Percentiles rank a stretch among this genome's conserved stretches.
These are phyloP conservation scores for Angophora floribunda DNA, from an alignment of 345 rosid genomes.

Conservation along the genomic window DNA sequence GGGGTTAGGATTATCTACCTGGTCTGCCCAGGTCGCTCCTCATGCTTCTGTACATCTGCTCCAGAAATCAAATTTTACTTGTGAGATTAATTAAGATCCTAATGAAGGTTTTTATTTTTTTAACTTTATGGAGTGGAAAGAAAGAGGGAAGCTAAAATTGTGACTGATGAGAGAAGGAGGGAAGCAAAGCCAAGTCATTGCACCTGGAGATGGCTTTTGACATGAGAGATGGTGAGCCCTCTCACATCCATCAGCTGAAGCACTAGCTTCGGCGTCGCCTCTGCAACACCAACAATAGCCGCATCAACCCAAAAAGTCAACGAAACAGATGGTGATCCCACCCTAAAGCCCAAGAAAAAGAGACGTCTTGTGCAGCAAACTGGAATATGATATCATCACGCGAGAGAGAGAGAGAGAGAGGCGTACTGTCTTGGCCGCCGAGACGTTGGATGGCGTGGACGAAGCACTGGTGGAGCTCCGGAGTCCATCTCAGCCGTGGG, in stretches of 20 bases:
- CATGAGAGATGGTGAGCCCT: constrained; percentile 97
- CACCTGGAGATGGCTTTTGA: constrained; percentile 98
- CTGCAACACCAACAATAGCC: constrained; percentile 15
- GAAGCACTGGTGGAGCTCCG: constrained; percentile 91
- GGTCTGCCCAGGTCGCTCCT: constrained; percentile 54
- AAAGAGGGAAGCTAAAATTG: not conserved
- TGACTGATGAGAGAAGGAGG: not conserved
- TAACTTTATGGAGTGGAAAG: not conserved
- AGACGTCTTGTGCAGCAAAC: not conserved
- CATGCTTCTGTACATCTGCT: constrained; percentile 95
- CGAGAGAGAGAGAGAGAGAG: not conserved
- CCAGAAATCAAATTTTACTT: not conserved
- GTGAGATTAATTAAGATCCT: not conserved
- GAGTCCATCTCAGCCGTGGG: constrained; percentile 94
- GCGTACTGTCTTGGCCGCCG: constrained; percentile 82
- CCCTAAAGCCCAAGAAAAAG: not conserved
- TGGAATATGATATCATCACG: not conserved
- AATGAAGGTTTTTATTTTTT: not conserved
- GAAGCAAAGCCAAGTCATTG: too few species aligned
- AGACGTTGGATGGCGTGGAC: constrained; percentile 83
- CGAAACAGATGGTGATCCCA: not conserved
- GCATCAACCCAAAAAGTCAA: not conserved
- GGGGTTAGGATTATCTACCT: constrained; percentile 25
- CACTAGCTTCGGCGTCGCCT: constrained; percentile 92
- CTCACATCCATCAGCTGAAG: constrained; percentile 96